A percentile compares a stretch with the other conserved stretches of the same genome.
Conservation (phyloP, 1,284 basidiomycete genomes). For the Ceratobasidium sp. region DNA sequence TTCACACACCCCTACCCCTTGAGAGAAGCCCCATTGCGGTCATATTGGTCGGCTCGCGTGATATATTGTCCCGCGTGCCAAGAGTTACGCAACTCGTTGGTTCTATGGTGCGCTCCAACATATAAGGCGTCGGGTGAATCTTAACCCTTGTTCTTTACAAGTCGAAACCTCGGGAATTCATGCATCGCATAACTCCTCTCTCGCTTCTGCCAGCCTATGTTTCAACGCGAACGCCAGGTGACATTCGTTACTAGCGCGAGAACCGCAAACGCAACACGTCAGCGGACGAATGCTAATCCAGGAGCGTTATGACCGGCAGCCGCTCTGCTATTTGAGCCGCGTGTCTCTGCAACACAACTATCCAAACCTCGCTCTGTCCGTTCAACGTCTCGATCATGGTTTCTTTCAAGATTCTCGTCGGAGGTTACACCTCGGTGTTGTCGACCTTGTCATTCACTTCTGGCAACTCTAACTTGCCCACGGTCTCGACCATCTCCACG, state of each 20-base stretch:
- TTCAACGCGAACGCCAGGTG: not conserved
- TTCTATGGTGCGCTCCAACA: not conserved
- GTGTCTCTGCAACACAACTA: not conserved
- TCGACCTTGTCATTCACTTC: constrained; percentile 39
- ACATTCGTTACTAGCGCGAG: not conserved
- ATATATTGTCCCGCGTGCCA: not conserved
- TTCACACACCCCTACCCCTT: no score
- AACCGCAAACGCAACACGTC: not conserved
- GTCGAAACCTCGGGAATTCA: not conserved
- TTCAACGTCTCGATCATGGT: not conserved
- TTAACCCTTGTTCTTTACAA: not conserved
- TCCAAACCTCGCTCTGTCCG: not conserved
- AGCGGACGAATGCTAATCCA: not conserved
- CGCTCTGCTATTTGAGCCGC: not conserved
- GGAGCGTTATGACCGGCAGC: not conserved
- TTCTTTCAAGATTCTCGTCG: constrained; percentile 39
- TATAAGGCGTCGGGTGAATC: not conserved
- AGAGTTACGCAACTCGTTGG: not conserved
- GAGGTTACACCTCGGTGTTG: constrained; percentile 38
- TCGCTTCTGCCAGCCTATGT: not conserved
- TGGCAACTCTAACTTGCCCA: constrained; percentile 30
- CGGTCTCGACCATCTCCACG: constrained; percentile 31
- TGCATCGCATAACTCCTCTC: not conserved
- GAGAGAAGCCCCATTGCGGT: no score
- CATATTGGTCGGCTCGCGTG: no score